These are phyloP conservation scores for Aureobasidium sp. DNA, from an alignment of 2,329 filamentous ascomycete genomes.

Conservation along the genomic window DNA sequence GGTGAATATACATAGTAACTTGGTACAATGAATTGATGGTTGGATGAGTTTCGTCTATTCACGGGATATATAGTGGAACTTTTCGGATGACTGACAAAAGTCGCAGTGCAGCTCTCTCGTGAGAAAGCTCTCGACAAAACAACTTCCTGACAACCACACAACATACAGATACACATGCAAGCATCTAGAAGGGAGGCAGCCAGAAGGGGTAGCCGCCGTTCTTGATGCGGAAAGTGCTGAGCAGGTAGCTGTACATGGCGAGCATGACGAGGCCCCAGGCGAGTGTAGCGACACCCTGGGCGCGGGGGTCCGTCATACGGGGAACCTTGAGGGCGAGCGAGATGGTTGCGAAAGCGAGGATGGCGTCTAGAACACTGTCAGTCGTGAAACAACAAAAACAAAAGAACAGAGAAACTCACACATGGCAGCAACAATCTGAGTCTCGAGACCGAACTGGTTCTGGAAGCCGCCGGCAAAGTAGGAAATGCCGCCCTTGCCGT, in stretches of 20 bases:
- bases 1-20: not conserved
- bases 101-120: not conserved
- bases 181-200: slow-evolving; percentile 69
- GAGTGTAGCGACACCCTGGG: slow-evolving; percentile 73
- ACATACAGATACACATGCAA: too few relatives aligned
- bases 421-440: slow-evolving; percentile 85
- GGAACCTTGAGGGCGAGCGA: slow-evolving; percentile 87
- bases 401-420: slow-evolving; percentile 56
- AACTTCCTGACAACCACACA: not conserved
- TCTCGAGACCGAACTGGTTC: slow-evolving; percentile 88
- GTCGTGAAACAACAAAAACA: slow-evolving; percentile 11
- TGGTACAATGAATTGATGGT: not conserved
- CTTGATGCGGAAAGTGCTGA: slow-evolving; percentile 90
- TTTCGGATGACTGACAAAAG: not conserved
- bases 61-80: not conserved
- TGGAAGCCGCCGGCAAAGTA: slow-evolving; percentile 92
- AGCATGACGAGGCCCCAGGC: slow-evolving; percentile 71
- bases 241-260: slow-evolving; percentile 82
- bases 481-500: slow-evolving; percentile 74
- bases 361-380: slow-evolving; percentile 47
- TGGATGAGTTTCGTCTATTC: not conserved
- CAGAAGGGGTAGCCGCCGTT: slow-evolving; percentile 92
- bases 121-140: not conserved
- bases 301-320: slow-evolving; percentile 66
- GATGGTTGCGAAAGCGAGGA: slow-evolving; percentile 84